Evolutionary conservation across 2,329 filamentous ascomycete species (phyloP).

Genomic region (Zasmidium cellare): DNA sequence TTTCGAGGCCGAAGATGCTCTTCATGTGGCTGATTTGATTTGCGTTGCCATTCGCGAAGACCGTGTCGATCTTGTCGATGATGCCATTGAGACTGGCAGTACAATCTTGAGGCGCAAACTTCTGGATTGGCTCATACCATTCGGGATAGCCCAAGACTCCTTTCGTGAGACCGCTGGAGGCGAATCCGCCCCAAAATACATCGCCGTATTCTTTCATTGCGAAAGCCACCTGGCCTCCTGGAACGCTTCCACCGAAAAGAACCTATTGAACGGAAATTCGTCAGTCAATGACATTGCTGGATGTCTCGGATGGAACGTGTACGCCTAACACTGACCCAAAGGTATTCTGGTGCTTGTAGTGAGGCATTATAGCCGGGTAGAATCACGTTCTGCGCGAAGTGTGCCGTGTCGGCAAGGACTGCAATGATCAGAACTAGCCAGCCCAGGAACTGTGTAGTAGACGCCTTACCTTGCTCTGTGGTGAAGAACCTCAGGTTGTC

Average conservation of each 20-base stretch:
- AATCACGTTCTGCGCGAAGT: constrained; percentile 51
- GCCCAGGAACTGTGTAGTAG: background rate
- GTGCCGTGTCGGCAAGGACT: constrained; percentile 52
- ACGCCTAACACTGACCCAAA: constrained; percentile 31
- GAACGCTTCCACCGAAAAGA: constrained; percentile 47
- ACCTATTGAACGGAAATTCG: constrained; percentile 18
- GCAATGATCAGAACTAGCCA: constrained; percentile 24
- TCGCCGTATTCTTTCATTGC: constrained; percentile 57
- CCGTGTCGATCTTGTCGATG: constrained; percentile 57
- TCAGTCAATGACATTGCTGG: too few relatives aligned
- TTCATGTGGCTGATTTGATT: constrained; percentile 51
- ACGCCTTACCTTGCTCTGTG: constrained; percentile 48
- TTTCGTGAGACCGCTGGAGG: constrained; percentile 66
- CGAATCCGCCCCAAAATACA: constrained; percentile 74
- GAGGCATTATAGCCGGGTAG: constrained; percentile 46
- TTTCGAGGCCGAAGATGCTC: constrained; percentile 52
- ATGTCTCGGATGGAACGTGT: too few relatives aligned
- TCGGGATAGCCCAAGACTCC: constrained; percentile 71
- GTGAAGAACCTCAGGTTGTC: constrained; percentile 53
- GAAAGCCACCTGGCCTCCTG: constrained; percentile 47
- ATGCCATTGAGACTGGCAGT: constrained; percentile 56
- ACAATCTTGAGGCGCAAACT: constrained; percentile 61
- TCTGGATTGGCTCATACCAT: constrained; percentile 61
- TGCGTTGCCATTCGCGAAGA: constrained; percentile 46
- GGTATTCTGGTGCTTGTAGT: constrained; percentile 47